These are phyloP conservation scores for Pelargonium fulgidum DNA, from an alignment of 441 rosid species.

Conservation along the genomic window DNA sequence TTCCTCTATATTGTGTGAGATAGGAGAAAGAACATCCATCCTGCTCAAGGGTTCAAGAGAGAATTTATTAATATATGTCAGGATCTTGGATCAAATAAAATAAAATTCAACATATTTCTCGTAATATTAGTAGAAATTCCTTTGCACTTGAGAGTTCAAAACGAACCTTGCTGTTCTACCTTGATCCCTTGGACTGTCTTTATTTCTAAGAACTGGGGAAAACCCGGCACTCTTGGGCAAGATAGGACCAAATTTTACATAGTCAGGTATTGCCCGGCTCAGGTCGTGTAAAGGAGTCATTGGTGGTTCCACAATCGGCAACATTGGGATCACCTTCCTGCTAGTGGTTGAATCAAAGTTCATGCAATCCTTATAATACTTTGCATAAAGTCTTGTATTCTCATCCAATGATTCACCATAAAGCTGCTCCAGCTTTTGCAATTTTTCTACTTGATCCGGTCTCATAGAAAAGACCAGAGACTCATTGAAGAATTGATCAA, in stretches of 20 bases:
- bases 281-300: constrained; percentile 53
- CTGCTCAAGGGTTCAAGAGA: constrained; percentile 29
- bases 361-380: constrained; percentile 45
- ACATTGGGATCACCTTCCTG: constrained; percentile 48
- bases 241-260: constrained; percentile 56
- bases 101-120: background rate
- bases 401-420: constrained; percentile 55
- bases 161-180: background rate
- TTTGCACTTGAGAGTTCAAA: background rate
- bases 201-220: constrained; percentile 31
- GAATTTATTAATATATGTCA: background rate
- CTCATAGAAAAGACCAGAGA: constrained; percentile 43
- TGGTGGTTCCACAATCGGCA: constrained; percentile 67
- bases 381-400: constrained; percentile 51
- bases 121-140: background rate
- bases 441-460: constrained; percentile 49
- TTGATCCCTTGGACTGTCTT: constrained; percentile 18
- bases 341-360: constrained; percentile 31
- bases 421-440: constrained; percentile 47
- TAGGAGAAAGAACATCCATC: constrained; percentile 22
- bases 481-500: constrained; percentile 54
- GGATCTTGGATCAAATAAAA: constrained; percentile 6
- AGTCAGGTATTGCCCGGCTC: constrained; percentile 48
- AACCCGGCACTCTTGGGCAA: constrained; percentile 53
- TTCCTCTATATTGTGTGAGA: constrained; percentile 27